These are phyloP conservation scores for Fimicolochytrium jonesii DNA, from an alignment of 192 early-diverging fungal species.

Conservation along the genomic window DNA sequence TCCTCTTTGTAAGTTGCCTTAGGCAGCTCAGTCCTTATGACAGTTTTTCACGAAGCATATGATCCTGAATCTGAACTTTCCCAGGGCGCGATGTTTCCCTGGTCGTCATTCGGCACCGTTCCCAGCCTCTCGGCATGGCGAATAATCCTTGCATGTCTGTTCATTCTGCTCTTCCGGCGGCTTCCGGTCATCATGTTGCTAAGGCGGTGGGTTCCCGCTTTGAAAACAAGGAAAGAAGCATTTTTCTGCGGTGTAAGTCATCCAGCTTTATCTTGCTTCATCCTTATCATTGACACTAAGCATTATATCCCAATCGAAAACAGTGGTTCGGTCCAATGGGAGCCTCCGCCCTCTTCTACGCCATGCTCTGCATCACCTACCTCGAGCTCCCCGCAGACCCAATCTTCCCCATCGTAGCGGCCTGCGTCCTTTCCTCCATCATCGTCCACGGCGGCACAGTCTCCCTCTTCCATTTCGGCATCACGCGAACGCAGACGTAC, in stretches of 20 bases:
- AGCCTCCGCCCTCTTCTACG: slow-evolving; percentile 60
- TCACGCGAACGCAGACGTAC: slow-evolving; percentile 12
- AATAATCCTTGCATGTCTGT: slow-evolving; percentile 54
- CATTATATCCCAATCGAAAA: neutral
- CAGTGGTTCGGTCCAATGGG: slow-evolving; percentile 92
- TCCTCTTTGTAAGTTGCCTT: slow-evolving; percentile 47
- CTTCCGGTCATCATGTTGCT: slow-evolving; percentile 59
- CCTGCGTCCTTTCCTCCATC: slow-evolving; percentile 74
- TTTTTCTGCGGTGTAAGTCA: slow-evolving; percentile 60
- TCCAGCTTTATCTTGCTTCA: too few species aligned
- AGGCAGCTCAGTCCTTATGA: too few species aligned
- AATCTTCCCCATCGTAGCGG: slow-evolving; percentile 34
- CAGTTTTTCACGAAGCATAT: neutral
- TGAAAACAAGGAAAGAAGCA: slow-evolving; percentile 60
- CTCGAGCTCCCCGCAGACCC: slow-evolving; percentile 4
- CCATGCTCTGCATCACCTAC: slow-evolving; percentile 38
- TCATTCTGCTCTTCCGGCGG: slow-evolving; percentile 67
- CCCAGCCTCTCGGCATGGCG: neutral
- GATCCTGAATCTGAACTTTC: too few species aligned
- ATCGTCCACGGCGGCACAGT: slow-evolving; percentile 80
- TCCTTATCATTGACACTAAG: neutral
- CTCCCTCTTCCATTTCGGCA: slow-evolving; percentile 51
- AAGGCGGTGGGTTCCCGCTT: neutral
- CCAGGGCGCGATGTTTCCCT: slow-evolving; percentile 21
- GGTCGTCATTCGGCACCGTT: neutral